Evolutionary conservation across 1,284 basidiomycete genomes (phyloP).

Genomic region (Entoloma clypeatum): DNA sequence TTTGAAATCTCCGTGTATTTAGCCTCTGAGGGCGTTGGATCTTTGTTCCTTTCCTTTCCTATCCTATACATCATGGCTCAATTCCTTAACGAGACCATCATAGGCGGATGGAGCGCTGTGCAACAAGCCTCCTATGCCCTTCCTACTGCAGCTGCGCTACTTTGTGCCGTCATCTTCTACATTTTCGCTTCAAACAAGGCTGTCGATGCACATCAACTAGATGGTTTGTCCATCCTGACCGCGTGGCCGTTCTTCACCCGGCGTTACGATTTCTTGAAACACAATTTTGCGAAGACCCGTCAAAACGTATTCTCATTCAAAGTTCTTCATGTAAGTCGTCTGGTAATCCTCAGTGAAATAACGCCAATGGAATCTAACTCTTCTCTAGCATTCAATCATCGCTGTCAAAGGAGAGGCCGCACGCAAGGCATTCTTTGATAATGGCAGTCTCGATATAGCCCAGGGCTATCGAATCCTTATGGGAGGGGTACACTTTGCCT

Average conservation of each 20-base stretch:
- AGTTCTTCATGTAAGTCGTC: slow-evolving; percentile 22
- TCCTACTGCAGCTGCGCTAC: background rate
- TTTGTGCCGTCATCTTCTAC: background rate
- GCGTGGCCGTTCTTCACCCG: slow-evolving; percentile 28
- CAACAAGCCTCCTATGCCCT: too few relatives aligned
- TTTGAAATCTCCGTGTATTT: too few relatives aligned
- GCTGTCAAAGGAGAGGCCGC: slow-evolving; percentile 30
- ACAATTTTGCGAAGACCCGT: slow-evolving; percentile 22
- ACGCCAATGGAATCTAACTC: background rate
- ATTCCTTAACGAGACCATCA: too few relatives aligned
- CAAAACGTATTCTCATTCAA: slow-evolving; percentile 24
- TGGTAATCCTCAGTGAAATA: background rate
- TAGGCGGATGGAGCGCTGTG: too few relatives aligned
- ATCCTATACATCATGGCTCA: too few relatives aligned
- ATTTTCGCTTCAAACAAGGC: slow-evolving; percentile 14
- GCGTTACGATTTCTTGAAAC: slow-evolving; percentile 27
- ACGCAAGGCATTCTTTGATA: slow-evolving; percentile 31
- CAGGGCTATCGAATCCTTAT: slow-evolving; percentile 36
- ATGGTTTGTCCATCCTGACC: slow-evolving; percentile 24
- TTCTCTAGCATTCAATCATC: slow-evolving; percentile 26
- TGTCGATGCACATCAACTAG: slow-evolving; percentile 18
- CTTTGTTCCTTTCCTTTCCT: too few relatives aligned
- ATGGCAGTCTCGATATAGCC: slow-evolving; percentile 25
- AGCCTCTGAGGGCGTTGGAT: too few relatives aligned
- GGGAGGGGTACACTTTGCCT: slow-evolving; percentile 22